Evolutionary conservation across 2,329 filamentous ascomycete genomes (phyloP), one percentile per base, ranked within the genome.

Genomic region (Didymella keratinophila): DNA sequence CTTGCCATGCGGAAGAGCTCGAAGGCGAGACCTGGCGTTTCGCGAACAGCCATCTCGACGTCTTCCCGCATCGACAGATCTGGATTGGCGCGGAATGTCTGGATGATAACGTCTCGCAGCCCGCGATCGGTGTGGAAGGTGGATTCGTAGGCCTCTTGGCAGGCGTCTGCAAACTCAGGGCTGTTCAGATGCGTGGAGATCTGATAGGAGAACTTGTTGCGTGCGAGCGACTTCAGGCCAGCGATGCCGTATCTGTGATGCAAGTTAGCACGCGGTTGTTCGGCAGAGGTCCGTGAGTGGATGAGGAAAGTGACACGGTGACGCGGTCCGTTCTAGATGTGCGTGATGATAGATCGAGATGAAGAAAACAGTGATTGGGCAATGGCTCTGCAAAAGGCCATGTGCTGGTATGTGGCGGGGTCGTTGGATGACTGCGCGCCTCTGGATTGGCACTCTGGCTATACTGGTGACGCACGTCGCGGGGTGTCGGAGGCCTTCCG

Each of bases 61-160:
- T 82, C 81, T 45, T 77, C 74, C 14, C 80, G 80, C 36, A 75
- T 75, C 2, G 78, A 79, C 8, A 83, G 71, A 39, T 78, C 74
- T 16, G 80, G 81, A 54, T 82, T 78, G 16, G 68, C 76, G 43
- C 78, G 75, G 71, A 83, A 83, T 2, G 79, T 72, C 60, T 82
- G 79, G 46, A 82, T 71, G 51, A 83, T 75, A 46, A 83, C 68
- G 60, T 81, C 79, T 21, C 81, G 76, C 25, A 83, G 74, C 11
- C 81, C 81, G 34, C 81, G 76, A 65, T 83, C 81, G 20, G 73
- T 76, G 68, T 83, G 81, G 60, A 83, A 76, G 44, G 81, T 83
- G 32, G 76, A 78, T 58, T 78, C 78, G 70, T 82, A 83, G 14
- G 79, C 81, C 61, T 82, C 79, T 69, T 79, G 76, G 62, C 81